These are phyloP conservation scores for Chrysopogon serrulatus DNA, from an alignment of 176 grass and related monocot species.

Conservation along the genomic window DNA sequence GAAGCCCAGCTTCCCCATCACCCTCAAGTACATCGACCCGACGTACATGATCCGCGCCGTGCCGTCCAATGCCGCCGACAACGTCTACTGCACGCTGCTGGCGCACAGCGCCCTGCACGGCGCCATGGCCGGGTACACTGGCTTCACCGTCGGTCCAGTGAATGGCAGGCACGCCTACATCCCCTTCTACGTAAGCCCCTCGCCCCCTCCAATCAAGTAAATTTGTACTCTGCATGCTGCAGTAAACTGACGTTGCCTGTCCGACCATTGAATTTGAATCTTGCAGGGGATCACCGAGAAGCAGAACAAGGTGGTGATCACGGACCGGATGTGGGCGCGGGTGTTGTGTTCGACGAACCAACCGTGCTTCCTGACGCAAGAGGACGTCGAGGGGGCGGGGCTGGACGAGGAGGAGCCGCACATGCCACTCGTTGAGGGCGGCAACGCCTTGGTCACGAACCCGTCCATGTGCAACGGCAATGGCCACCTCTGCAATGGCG, in stretches of 20 bases:
- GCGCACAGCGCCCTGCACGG: slow-evolving; percentile 84
- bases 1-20: slow-evolving; percentile 44
- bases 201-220: no score
- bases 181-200: slow-evolving; percentile 59
- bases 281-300: neutral
- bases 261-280: neutral
- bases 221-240: no score
- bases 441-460: neutral
- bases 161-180: slow-evolving; percentile 79
- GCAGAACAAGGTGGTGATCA: neutral
- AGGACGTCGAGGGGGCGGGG: neutral
- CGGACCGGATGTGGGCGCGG: neutral
- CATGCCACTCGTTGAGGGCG: neutral
- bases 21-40: slow-evolving; percentile 86
- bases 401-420: neutral
- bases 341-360: neutral
- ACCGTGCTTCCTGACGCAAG: neutral
- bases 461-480: neutral
- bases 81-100: slow-evolving; percentile 75
- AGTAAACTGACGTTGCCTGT: neutral
- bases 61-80: slow-evolving; percentile 74
- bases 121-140: slow-evolving; percentile 87
- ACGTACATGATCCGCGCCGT: slow-evolving; percentile 92
- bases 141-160: slow-evolving; percentile 68
- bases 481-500: neutral